Evolutionary conservation across 495 filamentous ascomycete genomes (phyloP).

Genomic region (Cercophora samala): DNA sequence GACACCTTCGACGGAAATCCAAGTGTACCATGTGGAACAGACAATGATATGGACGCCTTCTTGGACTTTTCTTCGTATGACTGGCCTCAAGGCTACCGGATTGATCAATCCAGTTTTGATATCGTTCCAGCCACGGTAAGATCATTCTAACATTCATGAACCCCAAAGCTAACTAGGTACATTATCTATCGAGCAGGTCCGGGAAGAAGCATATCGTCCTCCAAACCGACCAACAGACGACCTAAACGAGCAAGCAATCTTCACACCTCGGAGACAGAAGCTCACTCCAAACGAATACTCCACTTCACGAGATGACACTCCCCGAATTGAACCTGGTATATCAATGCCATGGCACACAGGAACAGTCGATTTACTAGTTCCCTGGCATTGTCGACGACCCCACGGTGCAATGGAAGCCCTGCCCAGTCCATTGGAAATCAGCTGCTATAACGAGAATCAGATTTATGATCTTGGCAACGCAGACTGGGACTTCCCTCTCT

Average conservation of each 20-base stretch:
- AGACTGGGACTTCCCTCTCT: too few species aligned
- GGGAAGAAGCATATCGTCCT: background rate
- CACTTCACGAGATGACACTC: too few species aligned
- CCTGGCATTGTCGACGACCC: too few species aligned
- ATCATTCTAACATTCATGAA: background rate
- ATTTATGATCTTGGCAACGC: too few species aligned
- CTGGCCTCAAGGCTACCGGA: background rate
- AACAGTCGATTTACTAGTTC: too few species aligned
- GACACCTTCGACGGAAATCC: background rate
- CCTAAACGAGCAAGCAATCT: background rate
- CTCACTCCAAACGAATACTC: background rate
- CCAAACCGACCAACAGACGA: background rate
- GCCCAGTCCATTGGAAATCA: too few species aligned
- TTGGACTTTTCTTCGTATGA: background rate
- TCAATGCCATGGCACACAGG: too few species aligned
- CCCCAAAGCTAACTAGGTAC: background rate
- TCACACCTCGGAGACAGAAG: background rate
- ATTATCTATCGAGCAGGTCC: background rate
- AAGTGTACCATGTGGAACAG: background rate
- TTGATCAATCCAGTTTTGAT: background rate
- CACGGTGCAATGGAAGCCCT: too few species aligned
- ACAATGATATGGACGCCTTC: background rate
- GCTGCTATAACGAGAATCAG: too few species aligned
- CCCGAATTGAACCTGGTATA: too few species aligned
- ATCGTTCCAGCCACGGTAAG: background rate